These are phyloP conservation scores for Mycosarcoma mackinlayi DNA, from an alignment of 1,284 basidiomycete genomes.

Conservation along the genomic window DNA sequence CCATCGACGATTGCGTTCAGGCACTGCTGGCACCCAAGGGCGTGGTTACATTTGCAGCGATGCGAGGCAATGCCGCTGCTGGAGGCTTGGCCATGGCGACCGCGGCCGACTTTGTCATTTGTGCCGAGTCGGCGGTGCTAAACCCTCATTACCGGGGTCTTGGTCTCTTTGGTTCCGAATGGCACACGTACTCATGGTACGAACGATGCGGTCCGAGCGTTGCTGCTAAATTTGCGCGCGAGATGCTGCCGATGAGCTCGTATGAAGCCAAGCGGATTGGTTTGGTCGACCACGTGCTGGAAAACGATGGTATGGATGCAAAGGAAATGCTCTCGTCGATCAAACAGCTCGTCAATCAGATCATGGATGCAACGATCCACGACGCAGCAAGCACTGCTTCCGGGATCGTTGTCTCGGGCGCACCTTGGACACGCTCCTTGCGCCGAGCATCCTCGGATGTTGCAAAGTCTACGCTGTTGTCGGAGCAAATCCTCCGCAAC, in stretches of 20 bases:
- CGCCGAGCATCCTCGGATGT: conserved; percentile 26
- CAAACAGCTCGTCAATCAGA: conserved; percentile 37
- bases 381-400: neutral
- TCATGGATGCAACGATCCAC: conserved; percentile 36
- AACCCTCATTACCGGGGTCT: conserved; percentile 71
- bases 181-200: conserved; percentile 70
- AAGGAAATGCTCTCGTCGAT: conserved; percentile 14
- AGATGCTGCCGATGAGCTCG: conserved; percentile 70
- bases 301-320: conserved; percentile 17
- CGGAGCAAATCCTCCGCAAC: conserved; percentile 59
- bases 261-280: conserved; percentile 37
- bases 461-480: conserved; percentile 33
- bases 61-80: conserved; percentile 71
- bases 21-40: conserved; percentile 67
- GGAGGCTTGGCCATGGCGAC: conserved; percentile 71
- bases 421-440: conserved; percentile 53
- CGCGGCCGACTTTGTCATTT: conserved; percentile 70
- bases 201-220: conserved; percentile 67
- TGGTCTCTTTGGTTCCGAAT: conserved; percentile 70
- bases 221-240: conserved; percentile 66
- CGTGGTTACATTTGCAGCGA: conserved; percentile 70
- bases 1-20: conserved; percentile 65
- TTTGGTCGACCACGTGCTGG: conserved; percentile 50
- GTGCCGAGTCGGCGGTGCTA: conserved; percentile 68
- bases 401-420: conserved; percentile 19